A percentile compares a stretch with the other conserved stretches of the same genome.
Conservation (phyloP, 2,329 filamentous ascomycete species). For the Cercospora zeae-maydis region DNA sequence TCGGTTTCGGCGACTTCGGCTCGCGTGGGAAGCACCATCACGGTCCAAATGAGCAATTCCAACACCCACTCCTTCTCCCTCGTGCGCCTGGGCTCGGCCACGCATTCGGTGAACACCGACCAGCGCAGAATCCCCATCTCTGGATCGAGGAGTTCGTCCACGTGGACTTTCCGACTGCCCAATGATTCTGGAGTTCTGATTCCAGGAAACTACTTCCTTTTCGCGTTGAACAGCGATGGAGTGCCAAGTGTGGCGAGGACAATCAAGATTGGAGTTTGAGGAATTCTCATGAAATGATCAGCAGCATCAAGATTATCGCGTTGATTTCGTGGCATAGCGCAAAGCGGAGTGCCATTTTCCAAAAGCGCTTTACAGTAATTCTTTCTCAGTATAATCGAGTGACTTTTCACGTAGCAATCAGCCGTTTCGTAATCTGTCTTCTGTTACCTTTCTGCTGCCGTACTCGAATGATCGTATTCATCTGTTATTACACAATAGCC, state of each 20-base stretch:
- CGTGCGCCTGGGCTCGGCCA: slow-evolving; percentile 49
- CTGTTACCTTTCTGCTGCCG: background rate
- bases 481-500: background rate
- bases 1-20: background rate
- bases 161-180: slow-evolving; percentile 45
- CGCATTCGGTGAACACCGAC: slow-evolving; percentile 57
- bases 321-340: no score
- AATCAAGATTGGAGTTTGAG: background rate
- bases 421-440: background rate
- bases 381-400: background rate
- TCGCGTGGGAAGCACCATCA: background rate
- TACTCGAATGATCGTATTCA: background rate
- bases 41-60: background rate
- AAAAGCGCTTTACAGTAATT: background rate
- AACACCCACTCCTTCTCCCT: slow-evolving; percentile 27
- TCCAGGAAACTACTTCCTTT: slow-evolving; percentile 55
- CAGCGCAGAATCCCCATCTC: slow-evolving; percentile 52
- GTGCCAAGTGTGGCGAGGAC: slow-evolving; percentile 8
- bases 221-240: slow-evolving; percentile 34
- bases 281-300: no score
- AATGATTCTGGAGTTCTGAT: slow-evolving; percentile 49
- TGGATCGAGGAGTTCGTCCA: slow-evolving; percentile 27
- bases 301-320: no score
- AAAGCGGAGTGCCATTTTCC: background rate
- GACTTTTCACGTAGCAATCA: background rate